These are phyloP conservation scores for Monascus ruber DNA, from an alignment of 2,329 filamentous ascomycete genomes.

Conservation along the genomic window DNA sequence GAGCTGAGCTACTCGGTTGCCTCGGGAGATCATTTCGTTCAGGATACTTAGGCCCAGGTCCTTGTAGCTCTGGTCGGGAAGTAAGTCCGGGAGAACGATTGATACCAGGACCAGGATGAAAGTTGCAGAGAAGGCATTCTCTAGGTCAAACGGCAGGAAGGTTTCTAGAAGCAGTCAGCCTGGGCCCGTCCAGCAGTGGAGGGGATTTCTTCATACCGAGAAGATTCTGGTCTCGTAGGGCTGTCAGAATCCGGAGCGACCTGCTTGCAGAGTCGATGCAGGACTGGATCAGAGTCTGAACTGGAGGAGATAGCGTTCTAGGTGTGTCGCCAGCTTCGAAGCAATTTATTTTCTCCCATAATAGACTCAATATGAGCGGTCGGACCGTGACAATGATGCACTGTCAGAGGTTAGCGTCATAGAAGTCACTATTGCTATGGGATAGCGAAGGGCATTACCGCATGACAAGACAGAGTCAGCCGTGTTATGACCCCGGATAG, in stretches of 20 bases:
- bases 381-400: slow-evolving; percentile 16
- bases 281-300: slow-evolving; percentile 11
- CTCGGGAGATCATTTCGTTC: slow-evolving; percentile 9
- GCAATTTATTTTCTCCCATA: slow-evolving; percentile 10
- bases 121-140: slow-evolving; percentile 4
- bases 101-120: slow-evolving; percentile 3
- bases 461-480: slow-evolving; percentile 19
- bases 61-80: slow-evolving; percentile 6
- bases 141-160: slow-evolving; percentile 6
- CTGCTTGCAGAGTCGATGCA: slow-evolving; percentile 13
- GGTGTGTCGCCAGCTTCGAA: slow-evolving; percentile 8
- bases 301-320: slow-evolving; percentile 9
- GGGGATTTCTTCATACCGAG: slow-evolving; percentile 6
- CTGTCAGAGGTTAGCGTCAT: slow-evolving; percentile 3
- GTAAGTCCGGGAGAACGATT: background rate
- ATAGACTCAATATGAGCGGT: slow-evolving; percentile 10
- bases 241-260: slow-evolving; percentile 11
- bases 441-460: slow-evolving; percentile 9
- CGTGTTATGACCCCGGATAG: slow-evolving; percentile 27
- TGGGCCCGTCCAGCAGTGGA: too few relatives aligned
- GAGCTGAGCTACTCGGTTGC: slow-evolving; percentile 11
- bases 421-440: background rate
- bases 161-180: slow-evolving; percentile 1
- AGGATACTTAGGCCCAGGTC: slow-evolving; percentile 9
- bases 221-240: slow-evolving; percentile 13